Percentiles rank a stretch among this genome's conserved stretches.
Conservation (phyloP, 352 stramenopile genomes). For the Phytophthora agathidicida region DNA sequence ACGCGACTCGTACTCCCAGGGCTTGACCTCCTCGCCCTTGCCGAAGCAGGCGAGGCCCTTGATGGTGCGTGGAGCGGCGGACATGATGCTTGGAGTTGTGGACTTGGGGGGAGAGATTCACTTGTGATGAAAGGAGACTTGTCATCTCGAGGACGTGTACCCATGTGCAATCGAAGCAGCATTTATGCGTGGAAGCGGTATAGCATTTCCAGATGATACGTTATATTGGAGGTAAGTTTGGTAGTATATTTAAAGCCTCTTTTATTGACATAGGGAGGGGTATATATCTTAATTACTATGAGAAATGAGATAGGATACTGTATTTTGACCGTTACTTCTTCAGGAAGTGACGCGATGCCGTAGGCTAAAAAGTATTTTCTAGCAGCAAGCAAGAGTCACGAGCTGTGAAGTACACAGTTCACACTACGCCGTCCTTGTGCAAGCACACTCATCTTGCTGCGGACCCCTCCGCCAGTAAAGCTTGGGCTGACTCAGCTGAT, state of each 20-base stretch:
- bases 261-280: too few species aligned
- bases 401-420: too few species aligned
- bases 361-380: too few species aligned
- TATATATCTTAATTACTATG: too few species aligned
- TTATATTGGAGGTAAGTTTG: too few species aligned
- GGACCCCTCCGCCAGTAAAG: too few species aligned
- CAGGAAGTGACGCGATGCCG: too few species aligned
- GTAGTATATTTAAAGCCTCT: too few species aligned
- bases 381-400: too few species aligned
- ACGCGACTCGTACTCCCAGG: constrained; percentile 51
- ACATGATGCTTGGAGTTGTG: constrained; percentile 12
- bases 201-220: too few species aligned
- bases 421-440: too few species aligned
- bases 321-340: constrained; percentile 3
- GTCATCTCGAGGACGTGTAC: not conserved
- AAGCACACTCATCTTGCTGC: not conserved
- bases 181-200: not conserved
- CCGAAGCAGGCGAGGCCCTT: constrained; percentile 50
- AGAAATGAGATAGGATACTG: not conserved
- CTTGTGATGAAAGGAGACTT: not conserved
- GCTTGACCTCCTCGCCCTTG: constrained; percentile 35
- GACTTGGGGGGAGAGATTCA: constrained; percentile 1
- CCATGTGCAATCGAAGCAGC: constrained; percentile 9
- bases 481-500: too few species aligned
- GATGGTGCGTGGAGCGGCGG: constrained; percentile 41